Base-by-base conservation (phyloP, 192 early-diverging fungal genomes). In the Rhizophagus clarus region DNA sequence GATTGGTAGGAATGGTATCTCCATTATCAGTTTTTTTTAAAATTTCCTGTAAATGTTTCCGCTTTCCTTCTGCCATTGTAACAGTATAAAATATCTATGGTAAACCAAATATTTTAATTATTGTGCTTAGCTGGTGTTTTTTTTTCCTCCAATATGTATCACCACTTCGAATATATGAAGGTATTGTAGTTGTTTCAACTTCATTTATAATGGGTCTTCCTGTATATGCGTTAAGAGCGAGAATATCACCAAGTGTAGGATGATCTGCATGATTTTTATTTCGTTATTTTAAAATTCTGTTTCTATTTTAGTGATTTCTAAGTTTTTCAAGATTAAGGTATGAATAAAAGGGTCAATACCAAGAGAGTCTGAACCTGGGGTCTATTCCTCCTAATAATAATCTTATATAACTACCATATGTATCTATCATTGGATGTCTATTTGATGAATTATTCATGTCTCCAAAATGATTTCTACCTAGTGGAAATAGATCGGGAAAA, bases 41-140 rank as follows among this genome's bases (percentile, higher is more conserved):
- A 31, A 74, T 74, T 74, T 74, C 9, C 0, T 31, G 2, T 28
- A 74, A 24, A 74, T 49, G 72, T 24, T 10, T 22, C 72, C 47
- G 56, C 56, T 74, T 74, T 29, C 26, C 24, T 74, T 74, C 72
- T 31, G 45, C 72, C 49, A 74, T 74, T 51, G 72, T 47, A 31
- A 72, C 10, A 24, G 70, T 72, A 37, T 47, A 47, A 72, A 72
- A 72, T 20, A 72, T 66, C 3, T 49, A 24, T 12, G 70, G 34
- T 42, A 72, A 26, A 24, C 70, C 70, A 24, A 42, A 42, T 12
- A 2, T 9, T 17, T 42, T 20, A 2, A 72, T 72, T 37, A 72
- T 72, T 20, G 34, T 49, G 6, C 45, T 72, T 5, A 72, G 7
- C 8, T 72, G 70, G 20, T 28, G 45, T 72, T 47, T 8, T 40